phyloP scores from a whole-genome alignment of 257 asterid genomes.

The Solanum gracilifrons region DNA sequence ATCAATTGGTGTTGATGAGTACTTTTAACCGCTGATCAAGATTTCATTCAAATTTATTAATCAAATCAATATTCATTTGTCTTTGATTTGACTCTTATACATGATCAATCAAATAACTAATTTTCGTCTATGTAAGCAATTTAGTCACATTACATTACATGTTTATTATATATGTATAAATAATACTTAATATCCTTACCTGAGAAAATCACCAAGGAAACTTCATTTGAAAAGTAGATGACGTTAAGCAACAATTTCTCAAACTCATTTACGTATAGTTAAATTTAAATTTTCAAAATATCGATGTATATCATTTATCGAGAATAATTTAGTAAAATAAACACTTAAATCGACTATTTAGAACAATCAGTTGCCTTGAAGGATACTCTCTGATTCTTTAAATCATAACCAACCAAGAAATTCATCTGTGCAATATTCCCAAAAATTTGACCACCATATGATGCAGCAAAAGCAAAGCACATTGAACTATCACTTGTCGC shows the following conservation, averaged over 20 bases:
- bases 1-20: neutral
- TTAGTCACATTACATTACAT: neutral
- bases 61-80: neutral
- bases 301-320: neutral
- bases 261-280: neutral
- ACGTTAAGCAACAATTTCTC: neutral
- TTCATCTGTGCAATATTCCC: conserved; percentile 28
- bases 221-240: neutral
- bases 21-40: neutral
- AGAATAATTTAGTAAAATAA: neutral
- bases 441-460: neutral
- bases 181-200: neutral
- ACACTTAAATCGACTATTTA: neutral
- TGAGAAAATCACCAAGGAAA: neutral
- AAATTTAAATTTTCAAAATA: neutral
- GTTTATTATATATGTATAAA: neutral
- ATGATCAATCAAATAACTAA: neutral
- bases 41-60: neutral
- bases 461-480: conserved; percentile 35
- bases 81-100: neutral
- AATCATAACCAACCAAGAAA: conserved; percentile 16
- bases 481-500: conserved; percentile 3
- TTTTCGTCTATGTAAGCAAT: neutral
- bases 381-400: neutral
- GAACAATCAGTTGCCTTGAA: conserved; percentile 9